Evolutionary conservation across 306 rosid genomes (phyloP).

Genomic region (Prinsepia uniflora): DNA sequence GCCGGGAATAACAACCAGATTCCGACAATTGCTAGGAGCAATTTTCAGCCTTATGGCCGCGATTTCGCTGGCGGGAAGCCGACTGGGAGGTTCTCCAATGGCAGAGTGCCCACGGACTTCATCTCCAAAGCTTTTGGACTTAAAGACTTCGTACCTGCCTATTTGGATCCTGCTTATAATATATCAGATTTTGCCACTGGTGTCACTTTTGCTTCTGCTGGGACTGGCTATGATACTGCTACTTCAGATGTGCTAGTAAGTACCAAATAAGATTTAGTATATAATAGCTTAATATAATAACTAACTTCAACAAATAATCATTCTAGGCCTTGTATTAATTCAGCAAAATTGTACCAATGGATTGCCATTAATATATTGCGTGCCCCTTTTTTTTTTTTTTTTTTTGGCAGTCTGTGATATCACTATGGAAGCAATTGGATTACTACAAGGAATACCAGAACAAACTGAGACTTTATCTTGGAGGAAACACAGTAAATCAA

Average conservation of each 20-base stretch:
- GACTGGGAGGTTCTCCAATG: constrained; percentile 84
- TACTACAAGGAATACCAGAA: constrained; percentile 65
- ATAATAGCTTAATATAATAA: not conserved
- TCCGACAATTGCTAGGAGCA: constrained; percentile 77
- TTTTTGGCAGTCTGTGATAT: constrained; percentile 68
- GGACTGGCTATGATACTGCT: constrained; percentile 83
- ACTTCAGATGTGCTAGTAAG: constrained; percentile 83
- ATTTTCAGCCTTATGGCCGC: constrained; percentile 86
- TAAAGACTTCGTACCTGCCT: constrained; percentile 58
- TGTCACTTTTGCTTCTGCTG: constrained; percentile 89
- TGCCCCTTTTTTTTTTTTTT: constrained; percentile 3
- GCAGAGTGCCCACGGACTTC: constrained; percentile 73
- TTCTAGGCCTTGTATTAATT: not conserved
- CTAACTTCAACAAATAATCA: not conserved
- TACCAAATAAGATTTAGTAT: not conserved
- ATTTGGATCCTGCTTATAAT: constrained; percentile 70
- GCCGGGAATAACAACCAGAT: constrained; percentile 93
- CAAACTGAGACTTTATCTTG: constrained; percentile 48
- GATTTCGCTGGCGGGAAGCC: constrained; percentile 68
- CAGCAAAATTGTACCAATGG: not conserved
- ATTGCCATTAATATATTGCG: not conserved
- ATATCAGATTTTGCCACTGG: constrained; percentile 79
- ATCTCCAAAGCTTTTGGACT: constrained; percentile 62
- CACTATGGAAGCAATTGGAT: constrained; percentile 75
- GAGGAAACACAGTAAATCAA: constrained; percentile 44